A percentile compares a stretch with the other conserved stretches of the same genome.
These are phyloP conservation scores for Hippophae gyantsensis DNA, from an alignment of 306 rosid species.

Conservation along the genomic window DNA sequence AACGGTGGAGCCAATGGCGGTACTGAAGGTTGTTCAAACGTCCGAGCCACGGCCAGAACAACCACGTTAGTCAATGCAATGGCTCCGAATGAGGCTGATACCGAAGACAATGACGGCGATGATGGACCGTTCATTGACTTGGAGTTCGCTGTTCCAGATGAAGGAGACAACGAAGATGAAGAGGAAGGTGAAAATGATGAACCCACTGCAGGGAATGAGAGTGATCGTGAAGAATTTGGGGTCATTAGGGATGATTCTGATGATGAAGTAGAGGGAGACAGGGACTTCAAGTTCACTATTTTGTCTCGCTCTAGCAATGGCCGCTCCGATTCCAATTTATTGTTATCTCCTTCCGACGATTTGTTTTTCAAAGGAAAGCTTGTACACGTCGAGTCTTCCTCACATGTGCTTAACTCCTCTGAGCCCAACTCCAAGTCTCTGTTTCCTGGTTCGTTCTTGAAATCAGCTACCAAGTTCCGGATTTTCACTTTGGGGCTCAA, in stretches of 20 bases:
- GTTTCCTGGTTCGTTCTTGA: slow-evolving; percentile 51
- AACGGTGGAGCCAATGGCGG: not conserved
- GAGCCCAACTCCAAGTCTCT: slow-evolving; percentile 54
- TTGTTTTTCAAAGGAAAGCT: slow-evolving; percentile 64
- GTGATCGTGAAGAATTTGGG: slow-evolving; percentile 13
- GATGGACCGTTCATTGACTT: slow-evolving; percentile 92
- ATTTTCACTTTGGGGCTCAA: slow-evolving; percentile 73
- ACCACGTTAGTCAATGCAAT: slow-evolving; percentile 38
- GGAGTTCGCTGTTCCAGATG: slow-evolving; percentile 67
- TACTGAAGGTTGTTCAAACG: not conserved
- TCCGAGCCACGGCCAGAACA: slow-evolving; percentile 5
- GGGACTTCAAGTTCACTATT: slow-evolving; percentile 70
- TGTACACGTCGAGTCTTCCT: slow-evolving; percentile 46
- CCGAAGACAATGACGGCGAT: slow-evolving; percentile 20
- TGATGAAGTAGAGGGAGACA: slow-evolving; percentile 10
- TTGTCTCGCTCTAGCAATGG: slow-evolving; percentile 60
- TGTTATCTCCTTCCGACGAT: slow-evolving; percentile 67
- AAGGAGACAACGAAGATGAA: slow-evolving; percentile 24
- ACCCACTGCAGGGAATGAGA: not conserved
- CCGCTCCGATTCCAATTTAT: slow-evolving; percentile 47
- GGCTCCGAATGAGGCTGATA: slow-evolving; percentile 5
- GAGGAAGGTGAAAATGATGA: slow-evolving; percentile 11
- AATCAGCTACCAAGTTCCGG: slow-evolving; percentile 80
- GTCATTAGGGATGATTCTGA: not conserved
- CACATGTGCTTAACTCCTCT: not conserved